Evolutionary conservation across 2,329 filamentous ascomycete species (phyloP).

Genomic region (Colletotrichum brevisporum): DNA sequence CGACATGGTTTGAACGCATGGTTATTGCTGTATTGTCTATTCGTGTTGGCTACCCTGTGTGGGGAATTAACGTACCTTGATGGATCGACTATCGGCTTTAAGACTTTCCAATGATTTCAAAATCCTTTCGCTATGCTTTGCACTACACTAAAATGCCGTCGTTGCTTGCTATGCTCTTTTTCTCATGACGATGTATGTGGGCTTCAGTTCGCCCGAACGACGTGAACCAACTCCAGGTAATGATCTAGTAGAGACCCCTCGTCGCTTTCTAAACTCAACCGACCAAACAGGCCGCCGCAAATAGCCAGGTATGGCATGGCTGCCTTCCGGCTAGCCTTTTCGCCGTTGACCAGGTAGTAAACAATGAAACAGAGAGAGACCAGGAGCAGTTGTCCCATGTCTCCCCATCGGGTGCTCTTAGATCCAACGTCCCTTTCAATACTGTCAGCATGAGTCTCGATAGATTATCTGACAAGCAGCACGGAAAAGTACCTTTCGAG

Average conservation of each 20-base stretch:
- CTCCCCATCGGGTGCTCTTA: conserved; percentile 23
- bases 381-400: conserved; percentile 33
- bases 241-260: conserved; percentile 28
- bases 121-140: no score
- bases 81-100: no score
- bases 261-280: conserved; percentile 22
- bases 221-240: conserved; percentile 30
- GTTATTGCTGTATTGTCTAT: no score
- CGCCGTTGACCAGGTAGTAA: conserved; percentile 28
- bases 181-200: neutral
- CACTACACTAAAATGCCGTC: conserved; percentile 3
- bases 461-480: neutral
- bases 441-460: neutral
- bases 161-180: conserved; percentile 15
- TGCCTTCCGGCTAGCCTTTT: conserved; percentile 14
- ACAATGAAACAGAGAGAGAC: conserved; percentile 37
- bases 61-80: no score
- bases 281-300: conserved; percentile 28
- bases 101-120: no score
- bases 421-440: conserved; percentile 15
- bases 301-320: conserved; percentile 34
- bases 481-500: conserved; percentile 11
- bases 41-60: no score
- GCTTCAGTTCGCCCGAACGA: conserved; percentile 4
- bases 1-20: no score